Percentiles rank a stretch among this genome's conserved stretches.
Conservation (phyloP, 2,329 filamentous ascomycete species). For the Sporothrix sp. region DNA sequence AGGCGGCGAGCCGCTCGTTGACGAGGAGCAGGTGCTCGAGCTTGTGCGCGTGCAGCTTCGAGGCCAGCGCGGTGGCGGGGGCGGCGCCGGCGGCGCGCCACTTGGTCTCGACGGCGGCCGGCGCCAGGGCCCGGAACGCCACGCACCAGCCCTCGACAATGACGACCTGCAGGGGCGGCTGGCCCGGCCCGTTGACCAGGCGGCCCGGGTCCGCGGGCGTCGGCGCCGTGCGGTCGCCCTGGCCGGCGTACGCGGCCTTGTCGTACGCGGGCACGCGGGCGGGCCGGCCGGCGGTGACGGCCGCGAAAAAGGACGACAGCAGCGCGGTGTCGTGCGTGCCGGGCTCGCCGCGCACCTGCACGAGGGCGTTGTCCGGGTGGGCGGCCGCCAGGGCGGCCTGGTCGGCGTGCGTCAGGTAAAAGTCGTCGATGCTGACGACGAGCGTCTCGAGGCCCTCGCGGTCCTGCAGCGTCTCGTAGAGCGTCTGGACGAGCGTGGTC, state of each 20-base stretch:
- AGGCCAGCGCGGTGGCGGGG: conserved; percentile 21
- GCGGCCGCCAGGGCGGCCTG: conserved; percentile 55
- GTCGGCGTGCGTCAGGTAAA: conserved; percentile 67
- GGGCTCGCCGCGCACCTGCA: conserved; percentile 76
- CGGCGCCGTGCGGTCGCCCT: conserved; percentile 62
- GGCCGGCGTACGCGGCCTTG: conserved; percentile 66
- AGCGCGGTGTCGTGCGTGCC: conserved; percentile 70
- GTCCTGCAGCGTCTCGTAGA: conserved; percentile 51
- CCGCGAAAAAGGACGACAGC: conserved; percentile 49
- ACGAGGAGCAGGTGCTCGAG: conserved; percentile 41
- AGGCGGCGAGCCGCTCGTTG: conserved; percentile 37
- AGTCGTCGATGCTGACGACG: conserved; percentile 78
- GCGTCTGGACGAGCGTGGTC: conserved; percentile 67
- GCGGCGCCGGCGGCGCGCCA: conserved; percentile 30
- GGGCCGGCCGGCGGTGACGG: conserved; percentile 42
- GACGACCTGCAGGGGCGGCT: conserved; percentile 49
- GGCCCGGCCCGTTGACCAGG: conserved; percentile 40
- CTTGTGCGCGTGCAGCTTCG: conserved; percentile 37
- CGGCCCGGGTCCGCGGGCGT: conserved; percentile 47
- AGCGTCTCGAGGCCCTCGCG: conserved; percentile 52
- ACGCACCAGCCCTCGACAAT: conserved; percentile 90
- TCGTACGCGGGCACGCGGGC: conserved; percentile 66
- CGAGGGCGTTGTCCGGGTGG: conserved; percentile 61
- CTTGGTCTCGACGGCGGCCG: conserved; percentile 40
- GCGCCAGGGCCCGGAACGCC: conserved; percentile 59